Evolutionary conservation across 768 basidiomycete species (phyloP).

Genomic region (Podaxis pistillaris): DNA sequence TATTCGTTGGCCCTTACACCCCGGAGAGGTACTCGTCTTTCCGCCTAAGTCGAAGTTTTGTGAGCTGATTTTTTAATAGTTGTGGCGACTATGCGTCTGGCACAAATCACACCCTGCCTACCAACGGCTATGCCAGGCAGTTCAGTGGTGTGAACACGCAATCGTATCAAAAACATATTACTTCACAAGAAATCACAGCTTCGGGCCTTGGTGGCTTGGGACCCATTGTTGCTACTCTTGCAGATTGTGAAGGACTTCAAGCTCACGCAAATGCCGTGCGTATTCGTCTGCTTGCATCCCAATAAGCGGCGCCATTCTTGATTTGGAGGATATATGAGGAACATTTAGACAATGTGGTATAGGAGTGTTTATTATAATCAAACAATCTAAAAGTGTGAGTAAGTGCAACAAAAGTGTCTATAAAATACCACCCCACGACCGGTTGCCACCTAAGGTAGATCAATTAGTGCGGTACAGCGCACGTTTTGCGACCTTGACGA

Average conservation of each 20-base stretch:
- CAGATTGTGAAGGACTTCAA: constrained; percentile 92
- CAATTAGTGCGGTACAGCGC: constrained; percentile 87
- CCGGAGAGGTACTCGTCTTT: constrained; percentile 82
- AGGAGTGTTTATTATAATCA: constrained; percentile 23
- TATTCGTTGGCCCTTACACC: constrained; percentile 93
- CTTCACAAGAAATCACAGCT: constrained; percentile 87
- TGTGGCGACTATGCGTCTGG: constrained; percentile 99
- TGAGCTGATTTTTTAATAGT: constrained; percentile 38
- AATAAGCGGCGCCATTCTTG: constrained; percentile 4
- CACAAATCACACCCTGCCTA: constrained; percentile 97
- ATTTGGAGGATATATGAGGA: constrained; percentile 8
- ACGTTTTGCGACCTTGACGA: constrained; percentile 94
- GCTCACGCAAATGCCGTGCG: constrained; percentile 97
- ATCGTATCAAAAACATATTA: constrained; percentile 99
- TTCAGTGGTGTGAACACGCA: constrained; percentile 97
- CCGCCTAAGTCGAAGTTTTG: background rate
- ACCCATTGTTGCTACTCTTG: constrained; percentile 84
- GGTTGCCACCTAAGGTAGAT: constrained; percentile 20
- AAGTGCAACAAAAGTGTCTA: constrained; percentile 24
- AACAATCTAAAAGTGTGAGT: constrained; percentile 28
- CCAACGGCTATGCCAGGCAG: constrained; percentile 94
- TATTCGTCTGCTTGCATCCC: constrained; percentile 54
- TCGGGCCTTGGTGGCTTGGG: constrained; percentile 78
- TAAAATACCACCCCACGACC: constrained; percentile 17
- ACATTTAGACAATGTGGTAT: constrained; percentile 22